Evolutionary conservation across 495 filamentous ascomycete genomes (phyloP).

Genomic region (Opeltia flavorubescens): DNA sequence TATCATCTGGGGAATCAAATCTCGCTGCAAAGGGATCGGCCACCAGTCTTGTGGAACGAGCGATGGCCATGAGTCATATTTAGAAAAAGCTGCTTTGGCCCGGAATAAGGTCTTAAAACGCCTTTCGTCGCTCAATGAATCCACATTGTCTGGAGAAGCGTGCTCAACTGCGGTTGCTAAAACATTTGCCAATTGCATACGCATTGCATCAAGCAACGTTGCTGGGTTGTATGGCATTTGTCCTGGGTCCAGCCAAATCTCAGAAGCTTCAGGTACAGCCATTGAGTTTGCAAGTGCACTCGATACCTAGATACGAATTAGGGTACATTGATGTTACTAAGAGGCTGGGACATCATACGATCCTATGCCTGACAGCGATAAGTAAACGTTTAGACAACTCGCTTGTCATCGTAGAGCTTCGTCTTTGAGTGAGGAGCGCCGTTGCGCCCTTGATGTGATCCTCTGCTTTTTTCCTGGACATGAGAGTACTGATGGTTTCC

Average conservation of each 20-base stretch:
- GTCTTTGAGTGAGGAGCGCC: constrained; percentile 11
- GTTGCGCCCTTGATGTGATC: constrained; percentile 11
- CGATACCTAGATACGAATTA: constrained; percentile 1
- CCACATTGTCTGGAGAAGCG: not conserved
- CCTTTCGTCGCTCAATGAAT: not conserved
- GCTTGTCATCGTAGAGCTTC: constrained; percentile 1
- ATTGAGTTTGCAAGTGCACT: constrained; percentile 4
- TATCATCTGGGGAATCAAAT: constrained; percentile 4
- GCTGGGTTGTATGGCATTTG: constrained; percentile 7
- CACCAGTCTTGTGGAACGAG: constrained; percentile 3
- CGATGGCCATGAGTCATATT: constrained; percentile 3
- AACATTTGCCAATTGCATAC: constrained; percentile 9
- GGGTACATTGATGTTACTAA: too few species aligned
- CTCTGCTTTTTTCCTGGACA: constrained; percentile 3
- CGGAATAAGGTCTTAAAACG: not conserved
- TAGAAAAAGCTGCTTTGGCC: constrained; percentile 2
- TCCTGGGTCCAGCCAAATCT: constrained; percentile 7
- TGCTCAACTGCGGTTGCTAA: constrained; percentile 2
- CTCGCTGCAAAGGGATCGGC: not conserved
- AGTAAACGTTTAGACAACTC: constrained; percentile 6
- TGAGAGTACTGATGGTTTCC: constrained; percentile 1
- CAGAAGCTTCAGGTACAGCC: constrained; percentile 1
- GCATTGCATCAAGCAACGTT: constrained; percentile 5
- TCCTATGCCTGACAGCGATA: constrained; percentile 9
- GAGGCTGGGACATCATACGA: not conserved